Evolutionary conservation across 495 filamentous ascomycete genomes (phyloP), one percentile per base, ranked within the genome.

Genomic region (Podospora bellae-mahoneyi): DNA sequence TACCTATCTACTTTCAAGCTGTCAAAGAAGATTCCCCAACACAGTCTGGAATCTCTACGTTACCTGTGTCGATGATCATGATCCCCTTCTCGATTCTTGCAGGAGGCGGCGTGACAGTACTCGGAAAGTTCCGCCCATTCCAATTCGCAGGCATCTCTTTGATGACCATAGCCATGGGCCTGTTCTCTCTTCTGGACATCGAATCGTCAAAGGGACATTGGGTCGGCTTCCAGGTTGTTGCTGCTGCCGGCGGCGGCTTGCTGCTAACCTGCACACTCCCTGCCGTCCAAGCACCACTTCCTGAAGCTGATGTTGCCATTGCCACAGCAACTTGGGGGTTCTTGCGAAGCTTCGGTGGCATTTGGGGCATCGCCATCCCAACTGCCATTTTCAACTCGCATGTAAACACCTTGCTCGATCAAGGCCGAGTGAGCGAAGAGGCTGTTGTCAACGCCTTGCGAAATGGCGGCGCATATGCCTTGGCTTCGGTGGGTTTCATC

Each of bases 361-460:
- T 86, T 28, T 86, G 84, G 84, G 85, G 80, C 2, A 78, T 84
- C 0, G 70, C 84, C 0, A 77, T 88, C 44, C 81, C 86, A 5
- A 74, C 79, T 0, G 78, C 80, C 3, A 77, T 86, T 13, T 87
- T 88, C 75, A 85, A 85, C 72, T 16, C 28, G 3, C 30, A 48
- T 19, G 61, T 63, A 5, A 23, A 63, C 32, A 48, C 6, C 30
- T 26, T 62, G 9, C 16, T 62, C 9, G 60, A n/a, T 18, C 18
- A 30, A 5, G 60, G 60, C 27, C 23, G 23, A 27, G 60, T 62
- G 18, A 27, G 18, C 7, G 27, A 62, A 18, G 7, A n/a, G 5
- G 19, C 18, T n/a, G 23, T 32, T 10, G 23, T 26, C 18, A 27
- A 27, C 26, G 30, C 60, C 9, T 9, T 62, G 60, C 27, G 20